Evolutionary conservation across 768 basidiomycete species (phyloP).

Genomic region (Serendipita sp.): DNA sequence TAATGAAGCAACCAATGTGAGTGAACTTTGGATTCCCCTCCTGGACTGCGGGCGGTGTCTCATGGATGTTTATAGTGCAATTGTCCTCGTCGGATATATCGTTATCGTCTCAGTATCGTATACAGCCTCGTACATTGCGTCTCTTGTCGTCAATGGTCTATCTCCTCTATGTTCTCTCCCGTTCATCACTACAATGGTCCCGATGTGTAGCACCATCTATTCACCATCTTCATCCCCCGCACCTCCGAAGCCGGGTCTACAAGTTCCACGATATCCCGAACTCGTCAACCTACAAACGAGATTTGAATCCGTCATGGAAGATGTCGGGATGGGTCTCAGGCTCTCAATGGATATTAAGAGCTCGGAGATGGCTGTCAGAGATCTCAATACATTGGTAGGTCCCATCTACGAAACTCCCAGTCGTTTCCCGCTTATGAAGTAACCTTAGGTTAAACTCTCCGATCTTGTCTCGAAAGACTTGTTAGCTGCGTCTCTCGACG

Average conservation of each 20-base stretch:
- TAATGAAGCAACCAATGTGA: slow-evolving; percentile 6
- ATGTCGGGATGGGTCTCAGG: background rate
- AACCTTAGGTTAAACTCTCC: background rate
- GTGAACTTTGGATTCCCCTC: background rate
- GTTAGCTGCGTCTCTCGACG: background rate
- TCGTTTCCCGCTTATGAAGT: background rate
- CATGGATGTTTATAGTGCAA: background rate
- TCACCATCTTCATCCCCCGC: background rate
- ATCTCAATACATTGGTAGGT: background rate
- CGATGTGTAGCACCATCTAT: background rate
- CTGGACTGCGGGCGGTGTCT: background rate
- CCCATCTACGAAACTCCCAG: background rate
- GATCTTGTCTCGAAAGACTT: slow-evolving; percentile 1
- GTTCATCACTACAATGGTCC: background rate
- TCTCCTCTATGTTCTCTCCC: background rate
- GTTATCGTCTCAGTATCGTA: background rate
- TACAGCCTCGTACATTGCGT: background rate
- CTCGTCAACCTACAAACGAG: background rate
- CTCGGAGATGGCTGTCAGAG: slow-evolving; percentile 3
- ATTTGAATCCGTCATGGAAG: slow-evolving; percentile 2
- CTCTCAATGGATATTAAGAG: background rate
- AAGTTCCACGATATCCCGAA: background rate
- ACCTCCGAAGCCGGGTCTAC: background rate
- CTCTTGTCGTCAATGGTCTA: background rate
- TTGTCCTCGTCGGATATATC: slow-evolving; percentile 1